These are phyloP conservation scores for Syzygium jambos DNA, from an alignment of 345 rosid genomes.

Conservation along the genomic window DNA sequence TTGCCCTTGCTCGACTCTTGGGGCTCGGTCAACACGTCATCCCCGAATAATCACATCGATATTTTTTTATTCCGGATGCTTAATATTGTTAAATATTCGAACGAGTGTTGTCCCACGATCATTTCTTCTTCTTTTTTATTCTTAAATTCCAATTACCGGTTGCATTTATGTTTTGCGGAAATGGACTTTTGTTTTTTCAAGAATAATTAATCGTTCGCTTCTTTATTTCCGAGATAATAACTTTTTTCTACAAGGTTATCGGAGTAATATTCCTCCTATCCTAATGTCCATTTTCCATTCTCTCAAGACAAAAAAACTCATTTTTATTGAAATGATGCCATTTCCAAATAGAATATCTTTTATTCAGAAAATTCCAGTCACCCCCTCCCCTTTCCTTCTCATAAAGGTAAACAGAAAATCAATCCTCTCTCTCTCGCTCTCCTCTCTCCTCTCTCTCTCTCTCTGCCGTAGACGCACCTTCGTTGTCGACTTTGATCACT, in stretches of 20 bases:
- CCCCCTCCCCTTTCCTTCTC: neutral
- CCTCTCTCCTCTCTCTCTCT: neutral
- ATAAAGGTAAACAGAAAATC: neutral
- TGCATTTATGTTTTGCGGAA: neutral
- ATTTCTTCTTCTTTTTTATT: no score
- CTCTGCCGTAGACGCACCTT: neutral
- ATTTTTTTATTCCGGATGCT: neutral
- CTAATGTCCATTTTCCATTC: neutral
- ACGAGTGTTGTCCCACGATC: neutral
- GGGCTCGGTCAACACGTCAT: constrained; percentile 24
- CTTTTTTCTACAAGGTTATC: neutral
- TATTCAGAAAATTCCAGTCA: neutral
- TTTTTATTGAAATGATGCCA: neutral
- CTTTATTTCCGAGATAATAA: neutral
- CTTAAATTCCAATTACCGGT: neutral
- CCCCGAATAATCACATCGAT: neutral
- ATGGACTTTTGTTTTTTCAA: neutral
- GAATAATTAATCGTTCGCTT: neutral
- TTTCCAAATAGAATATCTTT: neutral
- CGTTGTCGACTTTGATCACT: neutral
- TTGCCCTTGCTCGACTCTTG: neutral
- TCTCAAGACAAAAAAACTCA: neutral
- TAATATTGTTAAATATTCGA: neutral
- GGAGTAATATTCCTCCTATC: neutral
- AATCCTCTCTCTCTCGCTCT: neutral